Conservation (phyloP, 2,329 filamentous ascomycete species). For the Aspergillus nomiae region DNA sequence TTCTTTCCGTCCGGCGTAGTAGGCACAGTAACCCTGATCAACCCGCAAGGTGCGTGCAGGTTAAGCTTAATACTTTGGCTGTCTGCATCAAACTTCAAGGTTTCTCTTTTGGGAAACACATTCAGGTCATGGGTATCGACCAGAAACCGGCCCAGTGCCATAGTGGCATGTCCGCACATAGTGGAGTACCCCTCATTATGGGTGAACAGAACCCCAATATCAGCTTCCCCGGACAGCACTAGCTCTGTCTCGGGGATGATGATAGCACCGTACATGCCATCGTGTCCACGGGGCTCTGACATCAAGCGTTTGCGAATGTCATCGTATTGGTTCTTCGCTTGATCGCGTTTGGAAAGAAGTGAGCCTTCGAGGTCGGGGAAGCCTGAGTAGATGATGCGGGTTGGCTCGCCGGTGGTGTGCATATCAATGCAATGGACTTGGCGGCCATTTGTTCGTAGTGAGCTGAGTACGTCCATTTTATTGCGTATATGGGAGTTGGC, state of each 20-base stretch:
- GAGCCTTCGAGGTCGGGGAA: constrained; percentile 44
- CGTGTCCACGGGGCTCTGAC: constrained; percentile 53
- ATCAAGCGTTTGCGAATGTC: constrained; percentile 46
- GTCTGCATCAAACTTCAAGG: constrained; percentile 31
- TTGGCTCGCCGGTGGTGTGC: constrained; percentile 55
- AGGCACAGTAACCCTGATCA: constrained; percentile 46
- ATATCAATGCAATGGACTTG: constrained; percentile 41
- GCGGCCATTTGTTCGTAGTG: background rate
- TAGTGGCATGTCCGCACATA: constrained; percentile 56
- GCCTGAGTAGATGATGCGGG: constrained; percentile 48
- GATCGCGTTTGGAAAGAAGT: constrained; percentile 43
- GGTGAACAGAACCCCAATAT: constrained; percentile 53
- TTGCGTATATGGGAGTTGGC: background rate
- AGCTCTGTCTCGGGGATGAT: constrained; percentile 47
- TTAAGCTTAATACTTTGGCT: constrained; percentile 32
- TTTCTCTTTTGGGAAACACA: constrained; percentile 42
- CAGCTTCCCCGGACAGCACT: constrained; percentile 40
- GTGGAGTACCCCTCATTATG: constrained; percentile 53
- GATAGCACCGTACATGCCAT: constrained; percentile 56
- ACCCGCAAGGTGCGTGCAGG: constrained; percentile 50
- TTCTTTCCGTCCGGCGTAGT: constrained; percentile 27
- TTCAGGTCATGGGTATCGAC: constrained; percentile 43
- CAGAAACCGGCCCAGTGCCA: constrained; percentile 50
- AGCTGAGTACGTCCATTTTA: background rate
- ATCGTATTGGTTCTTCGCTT: constrained; percentile 43